Base-by-base conservation (phyloP, 2,329 filamentous ascomycete species). In the Aspergillus calidoustus region DNA sequence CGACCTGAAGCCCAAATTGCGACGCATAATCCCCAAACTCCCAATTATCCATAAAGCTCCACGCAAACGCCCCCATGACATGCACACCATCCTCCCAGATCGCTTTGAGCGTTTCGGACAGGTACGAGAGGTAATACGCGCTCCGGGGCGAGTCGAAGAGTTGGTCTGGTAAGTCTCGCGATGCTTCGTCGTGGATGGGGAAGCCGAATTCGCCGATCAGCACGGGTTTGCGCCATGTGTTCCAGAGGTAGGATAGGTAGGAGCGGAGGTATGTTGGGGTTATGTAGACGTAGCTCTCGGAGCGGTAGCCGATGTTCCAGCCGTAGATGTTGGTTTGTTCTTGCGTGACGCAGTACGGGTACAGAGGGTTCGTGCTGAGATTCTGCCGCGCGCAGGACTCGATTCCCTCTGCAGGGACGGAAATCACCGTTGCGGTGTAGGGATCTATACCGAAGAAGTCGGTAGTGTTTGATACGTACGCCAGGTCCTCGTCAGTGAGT, bases 231-330 rank as follows among this genome's bases (percentile, higher is more conserved):
- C 74, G 80, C 77, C 83, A 89, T 0, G 83, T 87, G 71, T 87
- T 87, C 78, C 82, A 86, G 2, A 89, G 74, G 67, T 87, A 88
- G 65, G 78, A 82, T 4, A 89, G 79, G 65, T 86, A 87, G 2
- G 78, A 80, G 4, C 73, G 71, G 31, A 75, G 66, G 43, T 74
- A 68, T 0, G 68, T 71, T 0, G 86, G 86, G 0, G 86, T 84
- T 38, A 84, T 82, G 72, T 87, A 87, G n/a, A 84, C 81, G 67
- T 87, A 86, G 2, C 79, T 79, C 38, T 85, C 76, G 2, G 83
- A 86, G 13, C 80, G 77, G 63, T 87, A 86, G 22, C 86, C 86
- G 53, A 87, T 84, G 65, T 84, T 77, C 86, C 86, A 88, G 2
- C 84, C 85, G 31, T 81, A 81, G 1, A 76, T 71, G 44, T 83